Evolutionary conservation across 2,329 filamentous ascomycete genomes (phyloP), one percentile per base, ranked within the genome.

Genomic region (Berkeleyomyces rouxiae): DNA sequence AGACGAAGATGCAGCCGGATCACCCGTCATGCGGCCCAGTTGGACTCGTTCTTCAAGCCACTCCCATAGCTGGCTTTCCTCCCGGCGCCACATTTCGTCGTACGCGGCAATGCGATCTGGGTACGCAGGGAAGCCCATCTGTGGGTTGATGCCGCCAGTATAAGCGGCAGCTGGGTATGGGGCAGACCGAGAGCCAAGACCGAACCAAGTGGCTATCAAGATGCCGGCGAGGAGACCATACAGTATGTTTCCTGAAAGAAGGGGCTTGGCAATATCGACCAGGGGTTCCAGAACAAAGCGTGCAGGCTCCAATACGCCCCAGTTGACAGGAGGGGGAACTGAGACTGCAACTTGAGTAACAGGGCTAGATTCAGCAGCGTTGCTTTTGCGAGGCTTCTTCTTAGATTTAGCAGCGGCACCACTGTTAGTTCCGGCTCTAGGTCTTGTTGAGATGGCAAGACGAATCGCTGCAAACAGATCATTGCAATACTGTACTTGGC

Each of bases 21-120:
- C 78, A 31, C 67, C 65, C 67, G 71, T 74, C 67, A 80, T 74
- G 64, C 76, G 77, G 63, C 90, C 86, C 70, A 93, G 76, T 1
- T 89, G 87, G 1, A 90, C 85, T 16, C 91, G 81, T 68, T 95
- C 88, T 72, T 96, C 91, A 3, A 96, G 76, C 91, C 91, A 96
- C 64, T 88, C 85, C 91, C 91, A 96, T 7, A 96, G 76, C 68
- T 93, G 89, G 67, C 82, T 89, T 71, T 96, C 91, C 72, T 96
- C 90, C 47, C 83, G 78, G 43, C 84, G 80, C 91, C 92, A 99
- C 70, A 97, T 87, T 73, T 96, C 88, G 67, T 97, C 91, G 71
- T 96, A 97, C 0, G 88, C 90, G 1, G 86, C 84, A 13, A 90
- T 75, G 4, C 90, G 82, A 62, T 91, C 84, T 0, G 87, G 80